Conservation (phyloP, 305 asterid genomes). For the Stenogyne calaminthoides region DNA sequence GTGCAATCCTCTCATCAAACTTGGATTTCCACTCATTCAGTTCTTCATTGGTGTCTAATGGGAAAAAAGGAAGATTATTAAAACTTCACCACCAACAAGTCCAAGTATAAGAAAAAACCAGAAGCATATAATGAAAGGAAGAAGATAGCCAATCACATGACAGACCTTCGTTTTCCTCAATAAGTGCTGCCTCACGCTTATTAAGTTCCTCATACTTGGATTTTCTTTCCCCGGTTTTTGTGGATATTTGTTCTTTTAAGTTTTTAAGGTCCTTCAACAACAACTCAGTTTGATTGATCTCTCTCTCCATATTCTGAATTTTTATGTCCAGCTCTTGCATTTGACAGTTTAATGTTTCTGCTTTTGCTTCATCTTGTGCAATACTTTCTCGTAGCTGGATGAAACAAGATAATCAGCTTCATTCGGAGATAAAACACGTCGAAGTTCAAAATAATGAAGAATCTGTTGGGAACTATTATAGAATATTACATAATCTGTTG, state of each 20-base stretch:
- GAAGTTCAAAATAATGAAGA: slow-evolving; percentile 23
- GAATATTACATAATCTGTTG: not conserved
- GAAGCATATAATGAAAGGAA: slow-evolving; percentile 23
- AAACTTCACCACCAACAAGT: slow-evolving; percentile 15
- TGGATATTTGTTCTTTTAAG: slow-evolving; percentile 63
- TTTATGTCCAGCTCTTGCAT: slow-evolving; percentile 73
- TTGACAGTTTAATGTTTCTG: slow-evolving; percentile 66
- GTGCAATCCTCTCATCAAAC: slow-evolving; percentile 75
- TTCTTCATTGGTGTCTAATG: slow-evolving; percentile 91
- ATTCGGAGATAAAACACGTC: slow-evolving; percentile 11
- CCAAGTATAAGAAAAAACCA: slow-evolving; percentile 22
- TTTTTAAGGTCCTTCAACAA: slow-evolving; percentile 65
- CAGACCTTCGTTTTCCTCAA: slow-evolving; percentile 83
- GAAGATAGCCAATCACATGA: slow-evolving; percentile 21
- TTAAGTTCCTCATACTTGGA: slow-evolving; percentile 70
- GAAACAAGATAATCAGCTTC: slow-evolving; percentile 30
- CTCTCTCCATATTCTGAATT: slow-evolving; percentile 61
- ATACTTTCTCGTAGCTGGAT: slow-evolving; percentile 86
- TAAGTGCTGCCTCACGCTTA: slow-evolving; percentile 68
- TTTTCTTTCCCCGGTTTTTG: slow-evolving; percentile 87
- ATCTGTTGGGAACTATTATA: not conserved
- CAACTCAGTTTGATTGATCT: slow-evolving; percentile 68
- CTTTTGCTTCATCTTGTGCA: slow-evolving; percentile 73
- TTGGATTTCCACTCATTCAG: slow-evolving; percentile 86
- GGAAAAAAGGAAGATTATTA: slow-evolving; percentile 21